Base-by-base conservation (phyloP, 1,139 yeast genomes). In the Hyphopichia pseudoburtonii region DNA sequence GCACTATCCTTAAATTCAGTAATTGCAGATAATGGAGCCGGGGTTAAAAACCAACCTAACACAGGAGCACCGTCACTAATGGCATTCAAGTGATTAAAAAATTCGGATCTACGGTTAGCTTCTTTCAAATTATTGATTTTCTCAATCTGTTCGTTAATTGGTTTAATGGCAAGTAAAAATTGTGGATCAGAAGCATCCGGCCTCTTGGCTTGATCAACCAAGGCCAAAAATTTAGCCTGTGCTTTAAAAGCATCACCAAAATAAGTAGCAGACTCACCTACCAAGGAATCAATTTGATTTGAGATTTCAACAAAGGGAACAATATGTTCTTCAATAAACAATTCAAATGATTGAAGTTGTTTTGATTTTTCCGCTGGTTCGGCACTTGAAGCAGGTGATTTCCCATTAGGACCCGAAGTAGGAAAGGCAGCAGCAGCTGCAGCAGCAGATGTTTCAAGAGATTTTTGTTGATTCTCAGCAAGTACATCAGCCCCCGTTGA, bases 1-100 rank as follows among this genome's bases (percentile, higher is more conserved):
- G 96, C 88, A 29, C 95, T 80, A 52, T 94, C 98, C 56, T 84
- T 86, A 64, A 82, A 86, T 48, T 90, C 97, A 3, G 85, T 78
- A 43, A 94, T 76, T 47, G 74, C 78, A 1, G 88, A 78, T 14
- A 82, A 79, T 0, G 88, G 86, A 4, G 90, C 81, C 3, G 74
- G 78, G 12, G 80, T 76, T 17, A 86, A 80, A 44, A 90, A 77
- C 99, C 99, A 94, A 15, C 95, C 95, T 43, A 90, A 70, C 3
- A 87, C 88, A 5, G 96, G 90, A 6, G 86, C 79, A 35, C 96
- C 97, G 57, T 92, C 97, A 28, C 90, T 78, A 35, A 94, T 71
- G 2, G 97, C 78, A 50, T 84, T 87, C 58, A 92, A 73, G 55
- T 86, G 89, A 54, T 86, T 80, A 57, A 72, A 75, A 47, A 66